A percentile compares a stretch with the other conserved stretches of the same genome.
Conservation (phyloP, 2,329 filamentous ascomycete species). For the Xylariomycetidae sp. region DNA sequence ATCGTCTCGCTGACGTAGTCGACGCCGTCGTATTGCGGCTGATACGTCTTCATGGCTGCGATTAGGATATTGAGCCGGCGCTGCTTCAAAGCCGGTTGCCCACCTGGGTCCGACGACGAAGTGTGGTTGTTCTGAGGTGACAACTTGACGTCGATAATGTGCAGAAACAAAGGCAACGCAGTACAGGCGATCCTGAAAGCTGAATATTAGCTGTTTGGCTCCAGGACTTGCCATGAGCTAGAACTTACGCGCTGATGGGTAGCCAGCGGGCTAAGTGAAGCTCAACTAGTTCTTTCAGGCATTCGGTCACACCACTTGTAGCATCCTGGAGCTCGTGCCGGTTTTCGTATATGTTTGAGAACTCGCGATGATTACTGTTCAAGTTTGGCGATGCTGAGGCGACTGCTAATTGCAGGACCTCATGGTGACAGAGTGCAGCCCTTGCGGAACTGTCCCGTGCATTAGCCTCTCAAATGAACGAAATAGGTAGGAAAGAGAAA, state of each 20-base stretch:
- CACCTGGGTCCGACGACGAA: constrained; percentile 19
- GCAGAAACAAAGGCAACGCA: constrained; percentile 29
- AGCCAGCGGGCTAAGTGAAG: constrained; percentile 39
- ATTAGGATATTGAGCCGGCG: constrained; percentile 38
- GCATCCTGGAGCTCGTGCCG: constrained; percentile 38
- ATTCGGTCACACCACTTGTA: constrained; percentile 36
- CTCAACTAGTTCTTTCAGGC: constrained; percentile 40
- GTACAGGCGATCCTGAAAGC: constrained; percentile 27
- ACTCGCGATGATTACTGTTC: constrained; percentile 25
- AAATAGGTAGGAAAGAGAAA: neutral
- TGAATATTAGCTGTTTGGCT: neutral
- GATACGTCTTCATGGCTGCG: constrained; percentile 40
- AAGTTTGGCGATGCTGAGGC: constrained; percentile 29
- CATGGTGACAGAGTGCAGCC: constrained; percentile 40
- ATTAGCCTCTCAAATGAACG: neutral
- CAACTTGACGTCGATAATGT: constrained; percentile 33
- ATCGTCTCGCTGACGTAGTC: constrained; percentile 39
- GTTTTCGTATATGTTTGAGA: constrained; percentile 33
- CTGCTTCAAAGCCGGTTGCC: constrained; percentile 33
- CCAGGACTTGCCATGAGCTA: neutral
- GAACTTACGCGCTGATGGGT: constrained; percentile 40
- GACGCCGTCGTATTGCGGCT: constrained; percentile 39
- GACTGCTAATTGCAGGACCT: constrained; percentile 38
- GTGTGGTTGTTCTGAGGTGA: constrained; percentile 19
- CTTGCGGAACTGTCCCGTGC: constrained; percentile 30